Evolutionary conservation across 192 early-diverging fungal genomes (phyloP).

Genomic region (Mortierella alpina): DNA sequence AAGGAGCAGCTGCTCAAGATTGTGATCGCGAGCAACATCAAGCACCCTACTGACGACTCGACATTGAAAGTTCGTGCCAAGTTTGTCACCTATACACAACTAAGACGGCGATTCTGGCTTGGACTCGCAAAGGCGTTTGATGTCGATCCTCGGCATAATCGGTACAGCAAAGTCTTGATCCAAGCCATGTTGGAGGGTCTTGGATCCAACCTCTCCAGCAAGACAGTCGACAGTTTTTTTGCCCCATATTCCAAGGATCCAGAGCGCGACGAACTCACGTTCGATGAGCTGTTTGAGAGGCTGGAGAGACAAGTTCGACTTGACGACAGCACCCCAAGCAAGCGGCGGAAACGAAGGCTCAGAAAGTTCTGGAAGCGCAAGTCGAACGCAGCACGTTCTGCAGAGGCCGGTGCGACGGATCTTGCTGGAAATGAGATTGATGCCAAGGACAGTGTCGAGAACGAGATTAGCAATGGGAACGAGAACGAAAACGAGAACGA

Average conservation of each 20-base stretch:
- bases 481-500: neutral
- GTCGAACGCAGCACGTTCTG: neutral
- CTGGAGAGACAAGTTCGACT: slow-evolving; percentile 64
- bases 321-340: slow-evolving; percentile 30
- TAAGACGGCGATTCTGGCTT: slow-evolving; percentile 80
- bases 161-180: slow-evolving; percentile 60
- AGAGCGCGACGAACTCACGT: slow-evolving; percentile 69
- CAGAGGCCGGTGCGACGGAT: slow-evolving; percentile 4
- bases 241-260: slow-evolving; percentile 61
- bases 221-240: slow-evolving; percentile 74
- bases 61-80: slow-evolving; percentile 66
- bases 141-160: slow-evolving; percentile 63
- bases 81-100: slow-evolving; percentile 76
- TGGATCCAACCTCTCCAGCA: slow-evolving; percentile 72
- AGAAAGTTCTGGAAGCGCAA: slow-evolving; percentile 44
- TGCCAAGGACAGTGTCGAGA: neutral
- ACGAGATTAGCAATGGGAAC: too few relatives aligned
- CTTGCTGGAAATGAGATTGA: neutral
- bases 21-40: slow-evolving; percentile 30
- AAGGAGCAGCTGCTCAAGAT: slow-evolving; percentile 38
- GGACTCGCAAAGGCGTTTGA: slow-evolving; percentile 76
- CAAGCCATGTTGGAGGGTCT: slow-evolving; percentile 79
- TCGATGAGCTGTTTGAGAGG: slow-evolving; percentile 71
- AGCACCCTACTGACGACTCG: slow-evolving; percentile 33
- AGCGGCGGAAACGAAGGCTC: slow-evolving; percentile 25